Evolutionary conservation across 1,139 yeast genomes (phyloP).

Genomic region (Pneumocystis canis): DNA sequence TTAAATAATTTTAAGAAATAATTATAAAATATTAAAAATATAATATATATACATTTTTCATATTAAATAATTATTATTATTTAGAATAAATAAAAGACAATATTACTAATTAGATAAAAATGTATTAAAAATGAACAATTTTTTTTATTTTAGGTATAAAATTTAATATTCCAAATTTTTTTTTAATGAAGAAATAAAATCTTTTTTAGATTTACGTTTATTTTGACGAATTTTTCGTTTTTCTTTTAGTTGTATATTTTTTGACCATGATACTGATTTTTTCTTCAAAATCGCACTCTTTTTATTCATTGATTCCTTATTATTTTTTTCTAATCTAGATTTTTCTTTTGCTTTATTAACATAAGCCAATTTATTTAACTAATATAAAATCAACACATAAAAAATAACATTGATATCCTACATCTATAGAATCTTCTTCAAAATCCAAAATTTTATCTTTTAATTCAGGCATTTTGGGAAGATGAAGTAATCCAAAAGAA

Average conservation of each 20-base stretch:
- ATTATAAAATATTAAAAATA: background rate
- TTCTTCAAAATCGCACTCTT: background rate
- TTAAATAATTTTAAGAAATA: background rate
- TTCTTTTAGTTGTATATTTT: background rate
- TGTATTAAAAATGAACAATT: slow-evolving; percentile 25
- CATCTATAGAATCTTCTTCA: slow-evolving; percentile 10
- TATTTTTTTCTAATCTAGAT: slow-evolving; percentile 10
- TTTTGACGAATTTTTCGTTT: background rate
- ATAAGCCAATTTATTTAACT: slow-evolving; percentile 6
- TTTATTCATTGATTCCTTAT: slow-evolving; percentile 1
- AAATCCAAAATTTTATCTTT: slow-evolving; percentile 17
- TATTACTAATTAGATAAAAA: background rate
- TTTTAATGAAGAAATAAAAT: slow-evolving; percentile 57
- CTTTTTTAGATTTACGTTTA: slow-evolving; percentile 23
- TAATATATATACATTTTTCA: no score
- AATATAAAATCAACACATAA: background rate
- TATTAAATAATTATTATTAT: no score
- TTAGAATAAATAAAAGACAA: background rate
- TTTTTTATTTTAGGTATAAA: slow-evolving; percentile 53
- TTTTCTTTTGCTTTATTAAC: slow-evolving; percentile 9
- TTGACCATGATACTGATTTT: background rate
- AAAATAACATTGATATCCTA: background rate
- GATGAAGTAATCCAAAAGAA: slow-evolving; percentile 63
- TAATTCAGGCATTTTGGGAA: slow-evolving; percentile 93
- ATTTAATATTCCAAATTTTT: slow-evolving; percentile 48